A percentile compares a stretch with the other conserved stretches of the same genome.
These are phyloP conservation scores for Bipolaris zeicola DNA, from an alignment of 2,329 filamentous ascomycete species.

Conservation along the genomic window DNA sequence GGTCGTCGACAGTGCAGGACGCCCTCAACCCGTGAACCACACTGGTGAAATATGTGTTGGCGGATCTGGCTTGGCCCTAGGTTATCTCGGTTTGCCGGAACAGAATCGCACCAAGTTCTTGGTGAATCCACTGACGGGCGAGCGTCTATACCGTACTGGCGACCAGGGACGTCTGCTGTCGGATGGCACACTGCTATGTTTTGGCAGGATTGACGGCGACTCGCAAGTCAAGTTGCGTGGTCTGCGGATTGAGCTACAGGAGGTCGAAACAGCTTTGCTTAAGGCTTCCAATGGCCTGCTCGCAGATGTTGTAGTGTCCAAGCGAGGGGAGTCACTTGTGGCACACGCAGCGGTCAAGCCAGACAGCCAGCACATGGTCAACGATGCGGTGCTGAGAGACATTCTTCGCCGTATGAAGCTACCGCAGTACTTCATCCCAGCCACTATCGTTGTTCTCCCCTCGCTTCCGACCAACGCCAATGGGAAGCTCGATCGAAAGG, in stretches of 20 bases:
- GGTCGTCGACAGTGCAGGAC: constrained; percentile 48
- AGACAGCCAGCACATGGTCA: too few species aligned
- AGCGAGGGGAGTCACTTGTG: too few species aligned
- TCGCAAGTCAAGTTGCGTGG: constrained; percentile 56
- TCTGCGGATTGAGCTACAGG: constrained; percentile 55
- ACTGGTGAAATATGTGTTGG: constrained; percentile 52
- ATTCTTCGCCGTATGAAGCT: too few species aligned
- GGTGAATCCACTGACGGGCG: neutral
- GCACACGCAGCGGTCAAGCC: too few species aligned
- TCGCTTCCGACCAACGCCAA: too few species aligned
- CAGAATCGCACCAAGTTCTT: constrained; percentile 20
- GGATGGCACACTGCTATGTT: constrained; percentile 43
- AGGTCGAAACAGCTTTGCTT: constrained; percentile 47
- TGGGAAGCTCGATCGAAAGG: too few species aligned
- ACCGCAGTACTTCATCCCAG: too few species aligned
- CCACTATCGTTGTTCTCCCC: too few species aligned
- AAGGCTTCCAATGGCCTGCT: too few species aligned
- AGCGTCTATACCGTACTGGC: constrained; percentile 47
- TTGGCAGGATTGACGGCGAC: constrained; percentile 34
- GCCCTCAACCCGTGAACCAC: constrained; percentile 49
- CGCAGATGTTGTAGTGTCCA: too few species aligned
- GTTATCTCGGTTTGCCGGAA: constrained; percentile 38
- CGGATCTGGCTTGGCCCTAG: constrained; percentile 42
- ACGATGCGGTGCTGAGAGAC: too few species aligned
- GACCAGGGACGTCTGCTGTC: constrained; percentile 46